Evolutionary conservation across 2,329 filamentous ascomycete species (phyloP).

Genomic region (Diplodia corticola): DNA sequence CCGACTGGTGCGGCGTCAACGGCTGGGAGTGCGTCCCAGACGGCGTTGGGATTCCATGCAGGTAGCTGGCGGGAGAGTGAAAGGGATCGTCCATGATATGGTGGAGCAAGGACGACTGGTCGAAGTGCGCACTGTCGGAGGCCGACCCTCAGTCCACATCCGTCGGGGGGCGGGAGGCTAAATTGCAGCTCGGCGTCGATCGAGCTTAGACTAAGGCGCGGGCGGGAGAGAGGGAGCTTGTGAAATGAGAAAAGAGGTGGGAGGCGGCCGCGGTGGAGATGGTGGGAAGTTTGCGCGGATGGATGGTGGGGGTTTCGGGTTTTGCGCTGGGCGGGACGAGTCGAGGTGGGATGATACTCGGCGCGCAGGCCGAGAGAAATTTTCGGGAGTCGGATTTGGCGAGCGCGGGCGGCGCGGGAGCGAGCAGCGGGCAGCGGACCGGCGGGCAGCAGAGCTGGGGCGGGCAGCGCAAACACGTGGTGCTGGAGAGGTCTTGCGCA

Average conservation of each 20-base stretch:
- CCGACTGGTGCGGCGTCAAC: constrained; percentile 22
- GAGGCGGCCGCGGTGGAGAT: constrained; percentile 15
- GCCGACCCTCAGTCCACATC: constrained; percentile 19
- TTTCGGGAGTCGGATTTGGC: constrained; percentile 23
- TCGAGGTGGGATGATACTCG: constrained; percentile 23
- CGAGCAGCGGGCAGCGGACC: constrained; percentile 2
- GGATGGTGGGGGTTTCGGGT: constrained; percentile 21
- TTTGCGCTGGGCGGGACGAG: constrained; percentile 21
- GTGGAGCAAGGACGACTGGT: constrained; percentile 13
- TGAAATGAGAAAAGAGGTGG: constrained; percentile 3
- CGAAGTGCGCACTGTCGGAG: constrained; percentile 13
- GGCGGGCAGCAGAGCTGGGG: not conserved
- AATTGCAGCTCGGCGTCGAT: constrained; percentile 20
- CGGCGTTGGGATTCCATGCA: constrained; percentile 23
- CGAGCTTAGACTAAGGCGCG: constrained; percentile 10
- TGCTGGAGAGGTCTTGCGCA: not conserved
- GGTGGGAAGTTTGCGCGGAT: constrained; percentile 10
- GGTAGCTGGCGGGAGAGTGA: constrained; percentile 15
- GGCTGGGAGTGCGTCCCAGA: constrained; percentile 23
- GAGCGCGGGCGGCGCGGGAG: not conserved
- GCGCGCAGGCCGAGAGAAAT: constrained; percentile 23
- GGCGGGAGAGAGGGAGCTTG: not conserved
- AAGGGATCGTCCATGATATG: constrained; percentile 25
- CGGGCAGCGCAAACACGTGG: constrained; percentile 8
- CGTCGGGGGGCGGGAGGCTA: constrained; percentile 15